A percentile compares a stretch with the other conserved stretches of the same genome.
Evolutionary conservation across 1,139 yeast species (phyloP).

Genomic region (Taphrina flavorubra): DNA sequence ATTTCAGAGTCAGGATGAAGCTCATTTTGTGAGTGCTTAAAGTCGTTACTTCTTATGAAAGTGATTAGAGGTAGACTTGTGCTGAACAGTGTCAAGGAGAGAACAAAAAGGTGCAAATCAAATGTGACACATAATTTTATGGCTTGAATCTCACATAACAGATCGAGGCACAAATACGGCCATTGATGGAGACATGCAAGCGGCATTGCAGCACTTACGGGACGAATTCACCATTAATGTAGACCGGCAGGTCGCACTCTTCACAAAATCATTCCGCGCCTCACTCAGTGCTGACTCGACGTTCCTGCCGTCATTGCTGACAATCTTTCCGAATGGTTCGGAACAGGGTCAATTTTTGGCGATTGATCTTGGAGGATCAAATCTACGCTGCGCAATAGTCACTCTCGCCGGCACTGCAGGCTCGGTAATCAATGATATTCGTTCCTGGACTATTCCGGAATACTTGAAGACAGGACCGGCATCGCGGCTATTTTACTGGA

Average conservation of each 20-base stretch:
- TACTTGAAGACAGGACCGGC: slow-evolving; percentile 54
- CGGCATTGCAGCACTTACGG: not conserved
- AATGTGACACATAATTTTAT: no score
- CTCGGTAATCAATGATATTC: not conserved
- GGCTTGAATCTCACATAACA: not conserved
- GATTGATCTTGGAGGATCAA: slow-evolving; percentile 79
- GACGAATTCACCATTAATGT: not conserved
- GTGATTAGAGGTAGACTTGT: no score
- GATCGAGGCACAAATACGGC: no score
- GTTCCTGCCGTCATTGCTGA: slow-evolving; percentile 79
- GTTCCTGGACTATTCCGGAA: slow-evolving; percentile 45
- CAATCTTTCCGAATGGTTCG: slow-evolving; percentile 72
- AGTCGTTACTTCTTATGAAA: no score
- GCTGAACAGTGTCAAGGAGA: no score
- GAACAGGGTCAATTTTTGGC: slow-evolving; percentile 79
- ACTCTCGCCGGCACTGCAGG: slow-evolving; percentile 70
- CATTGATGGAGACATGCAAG: not conserved
- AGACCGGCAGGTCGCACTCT: not conserved
- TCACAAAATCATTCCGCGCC: not conserved
- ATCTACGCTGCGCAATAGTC: slow-evolving; percentile 78
- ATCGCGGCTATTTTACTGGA: slow-evolving; percentile 65
- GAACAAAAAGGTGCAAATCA: no score
- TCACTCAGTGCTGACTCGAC: not conserved
- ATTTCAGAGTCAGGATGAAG: no score
- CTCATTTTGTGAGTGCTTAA: no score